Evolutionary conservation across 129 eudicot species (phyloP).

Genomic region (Chrysanthemum seticuspe): DNA sequence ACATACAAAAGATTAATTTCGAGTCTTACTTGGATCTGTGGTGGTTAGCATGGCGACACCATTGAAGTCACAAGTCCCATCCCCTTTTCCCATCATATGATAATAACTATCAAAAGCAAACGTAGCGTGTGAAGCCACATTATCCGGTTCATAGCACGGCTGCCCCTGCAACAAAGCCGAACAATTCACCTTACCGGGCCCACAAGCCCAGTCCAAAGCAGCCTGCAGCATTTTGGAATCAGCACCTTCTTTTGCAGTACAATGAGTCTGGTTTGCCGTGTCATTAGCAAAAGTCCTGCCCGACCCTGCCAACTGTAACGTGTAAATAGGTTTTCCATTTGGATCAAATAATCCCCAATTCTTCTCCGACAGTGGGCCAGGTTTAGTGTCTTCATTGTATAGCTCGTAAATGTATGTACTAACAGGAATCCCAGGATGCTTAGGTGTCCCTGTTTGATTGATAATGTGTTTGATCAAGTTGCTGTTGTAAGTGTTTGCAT

Average conservation of each 20-base stretch:
- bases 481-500: conserved; percentile 87
- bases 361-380: conserved; percentile 70
- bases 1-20: neutral
- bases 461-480: conserved; percentile 67
- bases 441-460: conserved; percentile 83
- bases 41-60: conserved; percentile 85
- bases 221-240: conserved; percentile 88
- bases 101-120: conserved; percentile 75
- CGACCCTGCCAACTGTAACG: conserved; percentile 46
- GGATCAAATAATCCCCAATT: conserved; percentile 86
- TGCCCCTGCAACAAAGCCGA: conserved; percentile 73
- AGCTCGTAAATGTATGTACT: conserved; percentile 91
- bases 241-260: conserved; percentile 64
- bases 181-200: conserved; percentile 91
- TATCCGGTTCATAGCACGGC: conserved; percentile 79
- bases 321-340: conserved; percentile 61
- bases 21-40: conserved; percentile 76
- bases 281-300: conserved; percentile 70
- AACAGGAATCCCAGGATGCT: conserved; percentile 72
- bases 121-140: conserved; percentile 65
- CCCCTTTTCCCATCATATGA: conserved; percentile 63
- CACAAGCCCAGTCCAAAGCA: conserved; percentile 96
- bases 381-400: conserved; percentile 67
- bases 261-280: conserved; percentile 62
- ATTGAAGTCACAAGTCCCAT: conserved; percentile 73